Percentiles rank a stretch among this genome's conserved stretches.
phyloP scores from a whole-genome alignment of 306 rosid genomes.

The Lagenaria siceraria region DNA sequence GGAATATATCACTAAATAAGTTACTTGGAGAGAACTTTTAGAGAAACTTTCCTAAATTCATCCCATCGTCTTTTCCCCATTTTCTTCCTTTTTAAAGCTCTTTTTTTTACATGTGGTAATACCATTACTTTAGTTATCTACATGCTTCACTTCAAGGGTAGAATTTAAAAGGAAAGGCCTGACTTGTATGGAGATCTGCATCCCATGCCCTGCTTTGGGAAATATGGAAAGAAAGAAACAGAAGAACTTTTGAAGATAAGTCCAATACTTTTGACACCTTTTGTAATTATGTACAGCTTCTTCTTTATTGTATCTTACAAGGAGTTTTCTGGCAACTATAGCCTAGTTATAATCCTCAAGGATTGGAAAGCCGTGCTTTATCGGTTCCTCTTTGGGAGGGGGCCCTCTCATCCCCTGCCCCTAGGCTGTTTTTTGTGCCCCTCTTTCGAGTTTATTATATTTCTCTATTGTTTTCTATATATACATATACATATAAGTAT shows the following conservation, averaged over 20 bases:
- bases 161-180: no score
- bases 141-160: no score
- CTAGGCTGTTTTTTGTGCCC: no score
- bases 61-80: neutral
- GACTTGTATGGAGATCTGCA: no score
- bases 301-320: neutral
- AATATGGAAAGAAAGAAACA: neutral
- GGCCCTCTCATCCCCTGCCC: no score
- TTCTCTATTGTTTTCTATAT: no score
- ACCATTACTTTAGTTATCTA: neutral
- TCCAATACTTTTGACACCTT: neutral
- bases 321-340: neutral
- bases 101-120: neutral
- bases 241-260: neutral
- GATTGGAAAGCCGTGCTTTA: neutral
- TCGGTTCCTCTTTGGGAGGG: neutral
- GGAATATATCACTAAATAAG: neutral
- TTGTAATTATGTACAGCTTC: neutral
- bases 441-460: no score
- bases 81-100: neutral
- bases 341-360: neutral
- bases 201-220: neutral
- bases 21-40: neutral
- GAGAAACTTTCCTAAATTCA: neutral
- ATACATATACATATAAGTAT: neutral